Evolutionary conservation across 371 early-diverging fungal species (phyloP).

Genomic region (Mortierella sp.): DNA sequence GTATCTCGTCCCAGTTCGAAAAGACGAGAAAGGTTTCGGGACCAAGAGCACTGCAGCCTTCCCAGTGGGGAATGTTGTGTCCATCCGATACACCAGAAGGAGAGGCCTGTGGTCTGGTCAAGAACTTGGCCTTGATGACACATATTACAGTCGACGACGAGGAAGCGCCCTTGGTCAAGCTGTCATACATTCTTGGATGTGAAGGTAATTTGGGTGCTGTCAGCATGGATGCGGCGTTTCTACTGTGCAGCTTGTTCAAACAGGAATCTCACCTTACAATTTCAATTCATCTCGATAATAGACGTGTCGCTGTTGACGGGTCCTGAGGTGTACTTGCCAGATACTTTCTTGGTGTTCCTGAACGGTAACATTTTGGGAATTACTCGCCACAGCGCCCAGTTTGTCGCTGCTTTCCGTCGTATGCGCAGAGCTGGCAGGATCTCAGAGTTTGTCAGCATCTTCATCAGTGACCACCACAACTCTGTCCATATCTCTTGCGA

Average conservation of each 20-base stretch:
- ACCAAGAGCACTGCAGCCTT: slow-evolving; percentile 98
- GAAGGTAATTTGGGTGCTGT: slow-evolving; percentile 64
- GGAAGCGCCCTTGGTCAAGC: slow-evolving; percentile 80
- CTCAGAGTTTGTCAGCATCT: slow-evolving; percentile 95
- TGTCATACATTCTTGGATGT: slow-evolving; percentile 88
- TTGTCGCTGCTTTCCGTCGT: slow-evolving; percentile 88
- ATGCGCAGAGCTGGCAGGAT: slow-evolving; percentile 91
- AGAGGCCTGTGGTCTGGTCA: slow-evolving; percentile 99
- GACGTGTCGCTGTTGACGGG: slow-evolving; percentile 90
- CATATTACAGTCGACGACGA: slow-evolving; percentile 99
- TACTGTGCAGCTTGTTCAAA: background rate
- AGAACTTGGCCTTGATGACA: slow-evolving; percentile 99
- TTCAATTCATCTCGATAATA: slow-evolving; percentile 3
- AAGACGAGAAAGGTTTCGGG: slow-evolving; percentile 99
- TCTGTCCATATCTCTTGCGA: slow-evolving; percentile 97
- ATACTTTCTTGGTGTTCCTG: slow-evolving; percentile 88
- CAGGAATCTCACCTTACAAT: background rate
- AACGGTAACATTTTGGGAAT: slow-evolving; percentile 95
- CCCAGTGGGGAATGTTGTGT: slow-evolving; percentile 99
- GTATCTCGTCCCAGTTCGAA: slow-evolving; percentile 99
- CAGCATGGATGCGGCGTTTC: background rate
- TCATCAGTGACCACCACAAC: slow-evolving; percentile 85
- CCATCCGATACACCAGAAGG: slow-evolving; percentile 99
- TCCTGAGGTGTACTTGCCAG: slow-evolving; percentile 81
- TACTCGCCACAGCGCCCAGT: slow-evolving; percentile 81